A percentile compares a stretch with the other conserved stretches of the same genome.
Evolutionary conservation across 163 green algal species (phyloP).

Genomic region (Coccomyxa subellipsoidea): DNA sequence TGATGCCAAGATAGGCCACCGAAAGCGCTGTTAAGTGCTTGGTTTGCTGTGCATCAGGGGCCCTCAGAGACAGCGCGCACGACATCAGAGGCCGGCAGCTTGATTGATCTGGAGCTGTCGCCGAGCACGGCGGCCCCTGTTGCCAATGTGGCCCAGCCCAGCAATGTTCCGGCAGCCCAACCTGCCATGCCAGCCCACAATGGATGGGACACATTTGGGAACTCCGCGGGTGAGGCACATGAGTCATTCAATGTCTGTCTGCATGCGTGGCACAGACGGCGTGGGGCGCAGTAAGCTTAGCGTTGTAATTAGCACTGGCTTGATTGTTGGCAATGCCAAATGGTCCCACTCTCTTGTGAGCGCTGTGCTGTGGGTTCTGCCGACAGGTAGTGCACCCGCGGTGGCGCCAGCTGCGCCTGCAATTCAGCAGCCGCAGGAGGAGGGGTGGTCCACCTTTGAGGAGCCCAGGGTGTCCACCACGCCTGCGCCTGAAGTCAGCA

Average conservation of each 20-base stretch:
- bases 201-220: neutral
- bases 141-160: neutral
- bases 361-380: no score
- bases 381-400: neutral
- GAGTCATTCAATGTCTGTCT: neutral
- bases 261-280: no score
- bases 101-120: neutral
- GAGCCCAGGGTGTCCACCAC: neutral
- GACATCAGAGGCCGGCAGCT: conserved; percentile 3
- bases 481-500: neutral
- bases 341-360: no score
- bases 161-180: neutral
- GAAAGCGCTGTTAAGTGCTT: no score
- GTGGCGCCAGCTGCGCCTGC: neutral
- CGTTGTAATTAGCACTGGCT: no score
- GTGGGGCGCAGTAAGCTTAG: neutral
- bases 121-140: neutral
- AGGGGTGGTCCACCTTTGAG: neutral
- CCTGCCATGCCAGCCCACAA: neutral
- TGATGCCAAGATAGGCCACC: no score
- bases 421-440: neutral
- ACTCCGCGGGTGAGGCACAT: neutral
- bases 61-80: neutral
- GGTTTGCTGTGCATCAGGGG: no score
- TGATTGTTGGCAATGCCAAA: no score